Evolutionary conservation across 176 grass and related monocot genomes (phyloP).

Genomic region (Alloteropsis semialata): DNA sequence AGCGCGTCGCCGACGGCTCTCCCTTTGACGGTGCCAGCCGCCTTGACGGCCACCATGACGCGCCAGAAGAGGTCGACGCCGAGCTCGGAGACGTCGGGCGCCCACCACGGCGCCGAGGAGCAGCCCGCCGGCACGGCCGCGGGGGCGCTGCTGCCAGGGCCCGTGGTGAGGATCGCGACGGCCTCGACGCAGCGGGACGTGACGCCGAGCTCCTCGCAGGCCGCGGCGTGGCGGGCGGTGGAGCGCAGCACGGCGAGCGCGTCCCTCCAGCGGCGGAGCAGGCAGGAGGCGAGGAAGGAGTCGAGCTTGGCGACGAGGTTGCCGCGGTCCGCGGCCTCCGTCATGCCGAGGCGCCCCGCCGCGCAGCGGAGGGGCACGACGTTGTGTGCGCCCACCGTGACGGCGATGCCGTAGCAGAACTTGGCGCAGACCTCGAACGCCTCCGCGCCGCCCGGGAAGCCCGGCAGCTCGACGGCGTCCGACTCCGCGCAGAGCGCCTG

Average conservation of each 20-base stretch:
- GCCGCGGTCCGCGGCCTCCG: constrained; percentile 46
- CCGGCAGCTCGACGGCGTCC: constrained; percentile 28
- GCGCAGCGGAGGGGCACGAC: constrained; percentile 62
- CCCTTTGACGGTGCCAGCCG: constrained; percentile 32
- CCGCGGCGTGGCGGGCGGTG: constrained; percentile 18
- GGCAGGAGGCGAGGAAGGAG: constrained; percentile 63
- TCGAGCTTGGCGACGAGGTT: constrained; percentile 77
- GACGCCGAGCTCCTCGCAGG: constrained; percentile 62
- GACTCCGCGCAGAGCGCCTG: constrained; percentile 51
- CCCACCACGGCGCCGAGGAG: constrained; percentile 50
- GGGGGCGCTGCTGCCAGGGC: not conserved
- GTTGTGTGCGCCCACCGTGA: constrained; percentile 72
- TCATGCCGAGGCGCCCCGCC: constrained; percentile 67
- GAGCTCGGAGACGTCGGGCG: constrained; percentile 46
- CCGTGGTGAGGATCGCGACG: constrained; percentile 35
- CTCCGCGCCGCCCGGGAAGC: constrained; percentile 59
- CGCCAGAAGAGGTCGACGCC: constrained; percentile 70
- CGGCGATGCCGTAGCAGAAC: constrained; percentile 74
- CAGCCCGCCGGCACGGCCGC: not conserved
- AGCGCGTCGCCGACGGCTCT: constrained; percentile 52
- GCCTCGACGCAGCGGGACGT: constrained; percentile 56
- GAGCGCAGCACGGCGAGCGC: constrained; percentile 53
- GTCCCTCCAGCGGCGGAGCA: constrained; percentile 81
- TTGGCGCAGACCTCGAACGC: constrained; percentile 81
- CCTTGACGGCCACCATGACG: constrained; percentile 76